These are phyloP conservation scores for Sambucus nigra DNA, from an alignment of 129 eudicot genomes.

Conservation along the genomic window DNA sequence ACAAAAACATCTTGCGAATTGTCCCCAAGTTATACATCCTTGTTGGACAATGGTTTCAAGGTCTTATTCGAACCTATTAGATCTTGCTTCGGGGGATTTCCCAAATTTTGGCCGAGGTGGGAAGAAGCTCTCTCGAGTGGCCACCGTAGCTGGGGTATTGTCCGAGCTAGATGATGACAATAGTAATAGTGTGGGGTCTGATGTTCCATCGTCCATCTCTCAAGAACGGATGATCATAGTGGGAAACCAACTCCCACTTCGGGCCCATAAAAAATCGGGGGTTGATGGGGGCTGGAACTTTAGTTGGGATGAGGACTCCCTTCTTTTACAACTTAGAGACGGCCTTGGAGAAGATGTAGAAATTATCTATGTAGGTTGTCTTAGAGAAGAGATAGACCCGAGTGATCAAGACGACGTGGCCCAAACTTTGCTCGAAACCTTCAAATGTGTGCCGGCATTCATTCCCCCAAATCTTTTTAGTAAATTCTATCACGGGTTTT, in stretches of 20 bases:
- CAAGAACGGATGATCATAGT: conserved; percentile 87
- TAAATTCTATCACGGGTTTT: conserved; percentile 86
- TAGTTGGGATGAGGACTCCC: conserved; percentile 95
- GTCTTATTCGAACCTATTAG: conserved; percentile 75
- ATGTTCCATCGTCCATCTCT: conserved; percentile 69
- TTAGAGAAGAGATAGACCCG: conserved; percentile 59
- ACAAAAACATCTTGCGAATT: conserved; percentile 1
- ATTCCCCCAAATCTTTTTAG: conserved; percentile 70
- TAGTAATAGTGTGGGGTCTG: conserved; percentile 52
- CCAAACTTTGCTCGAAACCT: conserved; percentile 63
- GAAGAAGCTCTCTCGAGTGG: conserved; percentile 67
- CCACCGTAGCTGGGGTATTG: conserved; percentile 69
- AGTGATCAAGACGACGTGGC: conserved; percentile 82
- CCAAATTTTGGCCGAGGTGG: conserved; percentile 55
- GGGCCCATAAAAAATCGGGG: conserved; percentile 36
- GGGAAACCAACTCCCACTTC: conserved; percentile 85
- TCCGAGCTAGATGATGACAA: conserved; percentile 75
- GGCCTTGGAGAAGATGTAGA: conserved; percentile 88
- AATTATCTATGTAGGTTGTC: conserved; percentile 63
- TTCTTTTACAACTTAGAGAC: conserved; percentile 69
- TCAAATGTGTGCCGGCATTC: conserved; percentile 86
- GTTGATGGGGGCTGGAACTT: conserved; percentile 56
- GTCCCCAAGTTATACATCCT: neutral
- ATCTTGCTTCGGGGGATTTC: conserved; percentile 65
- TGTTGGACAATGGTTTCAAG: conserved; percentile 61